phyloP scores from a whole-genome alignment of 2,329 filamentous ascomycete genomes.

The Fusarium pseudonygamai region DNA sequence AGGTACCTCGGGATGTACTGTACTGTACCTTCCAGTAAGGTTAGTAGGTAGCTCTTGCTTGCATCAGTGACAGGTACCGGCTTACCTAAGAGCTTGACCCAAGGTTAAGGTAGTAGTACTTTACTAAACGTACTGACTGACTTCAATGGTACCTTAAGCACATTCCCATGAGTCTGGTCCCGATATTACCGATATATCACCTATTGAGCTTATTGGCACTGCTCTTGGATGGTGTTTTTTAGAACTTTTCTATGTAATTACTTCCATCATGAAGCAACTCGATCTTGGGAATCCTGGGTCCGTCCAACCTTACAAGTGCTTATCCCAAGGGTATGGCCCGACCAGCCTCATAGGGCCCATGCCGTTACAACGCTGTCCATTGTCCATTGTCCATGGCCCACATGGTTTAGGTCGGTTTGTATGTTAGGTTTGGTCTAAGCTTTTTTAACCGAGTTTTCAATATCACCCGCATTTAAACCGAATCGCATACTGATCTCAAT shows the following conservation, averaged over 20 bases:
- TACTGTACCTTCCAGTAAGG: background rate
- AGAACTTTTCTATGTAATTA: too few species aligned
- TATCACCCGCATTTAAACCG: background rate
- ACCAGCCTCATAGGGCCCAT: constrained; percentile 20
- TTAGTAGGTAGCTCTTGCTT: constrained; percentile 10
- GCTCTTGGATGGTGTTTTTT: background rate
- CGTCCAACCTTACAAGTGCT: constrained; percentile 17
- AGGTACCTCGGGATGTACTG: background rate
- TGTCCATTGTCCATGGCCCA: background rate
- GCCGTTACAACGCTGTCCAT: constrained; percentile 4
- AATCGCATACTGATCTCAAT: background rate
- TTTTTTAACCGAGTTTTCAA: background rate
- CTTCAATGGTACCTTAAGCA: background rate
- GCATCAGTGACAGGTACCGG: constrained; percentile 24
- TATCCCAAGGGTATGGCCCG: background rate
- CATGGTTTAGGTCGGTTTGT: background rate
- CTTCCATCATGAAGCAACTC: background rate
- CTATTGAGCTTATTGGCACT: background rate
- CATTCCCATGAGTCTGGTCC: background rate
- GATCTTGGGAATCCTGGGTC: background rate
- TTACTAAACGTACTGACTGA: background rate
- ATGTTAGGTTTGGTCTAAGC: background rate
- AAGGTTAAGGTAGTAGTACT: background rate
- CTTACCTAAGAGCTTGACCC: background rate
- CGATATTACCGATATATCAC: background rate